Conservation (phyloP, 2,329 filamentous ascomycete species). For the Nemania diffusa region DNA sequence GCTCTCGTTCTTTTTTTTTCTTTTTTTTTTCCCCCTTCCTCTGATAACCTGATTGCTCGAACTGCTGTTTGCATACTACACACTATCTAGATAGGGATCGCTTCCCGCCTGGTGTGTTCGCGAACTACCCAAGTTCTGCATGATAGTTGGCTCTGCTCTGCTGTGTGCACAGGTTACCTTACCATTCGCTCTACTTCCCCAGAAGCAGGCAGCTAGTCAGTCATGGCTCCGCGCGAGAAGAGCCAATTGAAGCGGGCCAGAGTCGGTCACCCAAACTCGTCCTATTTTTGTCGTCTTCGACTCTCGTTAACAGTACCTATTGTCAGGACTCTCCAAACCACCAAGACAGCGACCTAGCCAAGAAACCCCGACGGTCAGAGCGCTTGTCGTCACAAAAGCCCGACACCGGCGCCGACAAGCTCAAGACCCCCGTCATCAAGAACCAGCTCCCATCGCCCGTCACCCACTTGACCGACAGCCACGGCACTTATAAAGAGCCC, state of each 20-base stretch:
- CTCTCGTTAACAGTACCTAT: constrained; percentile 32
- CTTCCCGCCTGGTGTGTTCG: constrained; percentile 12
- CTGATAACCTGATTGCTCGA: background rate
- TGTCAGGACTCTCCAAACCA: constrained; percentile 61
- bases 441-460: constrained; percentile 82
- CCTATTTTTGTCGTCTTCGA: constrained; percentile 27
- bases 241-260: constrained; percentile 85
- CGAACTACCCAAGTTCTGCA: background rate
- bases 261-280: constrained; percentile 62
- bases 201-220: constrained; percentile 4
- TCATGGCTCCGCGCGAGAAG: constrained; percentile 75
- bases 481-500: constrained; percentile 71
- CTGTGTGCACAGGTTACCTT: background rate
- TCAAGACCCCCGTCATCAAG: constrained; percentile 68
- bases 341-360: constrained; percentile 69
- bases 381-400: constrained; percentile 71
- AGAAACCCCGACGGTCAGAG: constrained; percentile 85
- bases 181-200: constrained; percentile 2
- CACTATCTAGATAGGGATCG: background rate
- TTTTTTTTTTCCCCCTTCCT: background rate
- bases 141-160: background rate
- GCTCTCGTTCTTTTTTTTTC: background rate
- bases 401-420: constrained; percentile 51
- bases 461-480: constrained; percentile 68
- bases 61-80: constrained; percentile 1